Base-by-base conservation (phyloP, 371 early-diverging fungal genomes). In the Rhizopus stolonifer region DNA sequence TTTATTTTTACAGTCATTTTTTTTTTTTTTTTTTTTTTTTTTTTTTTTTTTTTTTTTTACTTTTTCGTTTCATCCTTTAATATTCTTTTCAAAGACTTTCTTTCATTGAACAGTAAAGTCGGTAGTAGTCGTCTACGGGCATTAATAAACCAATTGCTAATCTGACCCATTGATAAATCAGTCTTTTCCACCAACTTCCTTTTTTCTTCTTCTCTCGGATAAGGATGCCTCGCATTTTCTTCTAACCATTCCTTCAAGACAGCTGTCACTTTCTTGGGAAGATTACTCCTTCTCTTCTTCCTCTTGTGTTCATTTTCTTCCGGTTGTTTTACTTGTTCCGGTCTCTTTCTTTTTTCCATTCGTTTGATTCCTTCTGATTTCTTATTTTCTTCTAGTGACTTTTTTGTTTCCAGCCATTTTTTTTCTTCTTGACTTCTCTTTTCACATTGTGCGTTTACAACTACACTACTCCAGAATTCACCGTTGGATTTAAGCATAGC, bases 131-230 rank as follows among this genome's bases (percentile, higher is more conserved):
- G 42, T 42, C 42, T 18, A 9, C 93, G 63, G 0, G 92, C 91
- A 69, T 93, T 93, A 49, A 93, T 90, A 60, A 91, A 91, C 92
- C 92, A 91, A 58, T 91, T 87, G 38, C 85, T 88, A 43, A 89
- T 83, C 62, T 91, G 92, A 45, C 78, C 81, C 48, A 83, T 53
- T 2, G 72, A 81, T 23, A 91, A 61, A 4, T 81, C 77, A 0
- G 89, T 89, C 11, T 73, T 67, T 32, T 64, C 55, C 2, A 74
- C 65, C 19, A 89, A 61, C 15, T 47, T 47, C 21, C 67, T 66
- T 60, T 91, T 91, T 40, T 87, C 84, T 18, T 81, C 81, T 46
- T 88, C 89, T 5, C 77, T 81, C 0, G 92, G 92, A 50, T 88
- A 91, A 2, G 92, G 90, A 51, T 90, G 82, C 38, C 69, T 70